Evolutionary conservation across 2,329 filamentous ascomycete genomes (phyloP), one percentile per base, ranked within the genome.

Genomic region (Aspergillus fijiensis): DNA sequence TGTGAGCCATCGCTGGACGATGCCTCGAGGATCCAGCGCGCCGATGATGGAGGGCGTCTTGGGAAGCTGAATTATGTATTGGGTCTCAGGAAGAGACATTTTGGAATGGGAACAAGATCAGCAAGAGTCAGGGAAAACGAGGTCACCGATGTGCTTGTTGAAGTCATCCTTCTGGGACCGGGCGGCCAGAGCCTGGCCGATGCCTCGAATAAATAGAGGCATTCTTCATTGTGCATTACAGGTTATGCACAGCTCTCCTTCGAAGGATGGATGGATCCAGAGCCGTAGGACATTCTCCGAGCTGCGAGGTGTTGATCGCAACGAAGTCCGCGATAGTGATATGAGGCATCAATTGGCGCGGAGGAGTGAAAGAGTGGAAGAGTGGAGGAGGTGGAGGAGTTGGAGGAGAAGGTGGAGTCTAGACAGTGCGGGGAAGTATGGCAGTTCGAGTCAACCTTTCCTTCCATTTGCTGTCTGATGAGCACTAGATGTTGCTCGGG

Each of bases 1-100:
- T 11, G 67, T 66, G 35, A 76, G 60, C 73, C 74, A 76, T 71
- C 69, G 64, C 54, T 75, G 71, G 11, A 71, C 66, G 29, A 75
- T 69, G 11, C 57, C 63, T 23, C 65, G 60, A 0, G 72, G 63
- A 4, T 72, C 65, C n/a, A 55, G 25, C 52, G 39, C 39, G 14
- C 39, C 39, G 3, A 45, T 45, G 14, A 50, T 57, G 14, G 55
- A 49, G 14, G 73, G 62, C 10, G 70, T 71, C 16, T 59, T 59
- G 9, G 72, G 72, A 6, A 75, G 71, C 48, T 70, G 65, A 45
- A 75, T 67, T 16, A 75, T 61, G 55, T 74, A 71, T 52, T 65
- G 65, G 33, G 66, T 67, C 52, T 64, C 56, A 23, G 61, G 56
- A 7, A 67, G 60, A 56, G 61, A 56, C 65, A 67, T 67, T 35